Evolutionary conservation across 768 basidiomycete species (phyloP), one percentile per base, ranked within the genome.

Genomic region (Suillus alpinus): DNA sequence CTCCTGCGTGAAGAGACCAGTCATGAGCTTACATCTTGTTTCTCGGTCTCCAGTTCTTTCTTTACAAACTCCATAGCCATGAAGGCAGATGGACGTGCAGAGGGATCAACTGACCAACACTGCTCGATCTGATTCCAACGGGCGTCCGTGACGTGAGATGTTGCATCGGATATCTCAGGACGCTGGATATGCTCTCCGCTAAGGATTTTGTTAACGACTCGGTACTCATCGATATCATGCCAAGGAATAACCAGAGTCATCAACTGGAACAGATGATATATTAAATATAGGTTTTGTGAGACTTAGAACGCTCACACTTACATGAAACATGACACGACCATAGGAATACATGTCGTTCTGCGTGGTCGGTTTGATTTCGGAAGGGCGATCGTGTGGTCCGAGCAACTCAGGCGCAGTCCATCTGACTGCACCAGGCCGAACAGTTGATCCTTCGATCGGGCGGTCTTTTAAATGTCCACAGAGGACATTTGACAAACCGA

Each of bases 401-500:
- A 80, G 64, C 9, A 59, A 52, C 56, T 59, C 58, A 3, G 58
- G 58, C 18, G 58, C 53, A 39, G 53, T 16, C 58, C 58, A 59
- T n/a, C 58, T 32, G 13, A 40, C 2, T 23, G 53, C 53, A 20
- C 58, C 58, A 36, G 13, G 9, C 20, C 57, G 57, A n/a, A 76
- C 75, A 31, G 78, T 69, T 18, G 64, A 66, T 3, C 70, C 70
- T 50, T 51, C 29, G 39, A 63, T 68, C 39, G 61, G 64, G 23
- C 63, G 47, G 12, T 68, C 63, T 32, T 73, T 66, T 7, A 37
- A 59, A 57, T 74, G 65, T 56, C 77, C 75, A 16, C 68, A 68
- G 12, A 76, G 68, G 52, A 80, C 73, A 44, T 64, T 77, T 26
- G 78, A 80, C 14, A 80, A 64, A 1, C 81, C 81, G 49, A 83